Evolutionary conservation across 2,329 filamentous ascomycete genomes (phyloP).

Genomic region (Diplodia corticola): DNA sequence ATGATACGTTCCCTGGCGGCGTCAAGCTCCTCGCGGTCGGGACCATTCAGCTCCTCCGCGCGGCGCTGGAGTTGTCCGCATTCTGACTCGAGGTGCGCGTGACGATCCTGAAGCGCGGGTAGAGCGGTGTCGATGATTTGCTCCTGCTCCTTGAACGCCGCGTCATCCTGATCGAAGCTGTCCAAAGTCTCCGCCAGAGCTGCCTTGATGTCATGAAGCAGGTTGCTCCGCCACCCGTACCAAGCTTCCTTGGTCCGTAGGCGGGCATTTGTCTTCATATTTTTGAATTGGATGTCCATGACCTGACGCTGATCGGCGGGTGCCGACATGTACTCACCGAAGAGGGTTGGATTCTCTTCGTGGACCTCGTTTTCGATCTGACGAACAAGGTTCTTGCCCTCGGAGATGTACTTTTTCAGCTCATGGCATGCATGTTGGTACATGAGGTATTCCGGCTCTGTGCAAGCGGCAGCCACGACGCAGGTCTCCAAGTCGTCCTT

Average conservation of each 20-base stretch:
- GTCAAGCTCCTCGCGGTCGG: conserved; percentile 77
- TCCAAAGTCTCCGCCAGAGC: conserved; percentile 74
- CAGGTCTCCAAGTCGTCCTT: conserved; percentile 69
- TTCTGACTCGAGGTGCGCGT: conserved; percentile 63
- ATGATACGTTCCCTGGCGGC: conserved; percentile 69
- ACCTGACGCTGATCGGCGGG: conserved; percentile 77
- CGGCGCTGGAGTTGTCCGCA: conserved; percentile 67
- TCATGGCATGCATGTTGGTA: conserved; percentile 96
- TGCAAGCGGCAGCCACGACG: conserved; percentile 86
- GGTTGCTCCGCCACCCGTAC: conserved; percentile 96
- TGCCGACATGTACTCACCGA: conserved; percentile 87
- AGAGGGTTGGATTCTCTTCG: conserved; percentile 86
- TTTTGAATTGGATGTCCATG: conserved; percentile 97
- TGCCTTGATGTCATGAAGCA: conserved; percentile 78
- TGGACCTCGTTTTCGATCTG: conserved; percentile 88
- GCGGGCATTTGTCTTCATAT: conserved; percentile 89
- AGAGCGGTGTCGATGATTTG: conserved; percentile 66
- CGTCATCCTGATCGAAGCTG: conserved; percentile 74
- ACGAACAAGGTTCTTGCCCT: conserved; percentile 84
- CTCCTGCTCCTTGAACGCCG: conserved; percentile 66
- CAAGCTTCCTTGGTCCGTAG: conserved; percentile 92
- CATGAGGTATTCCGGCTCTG: conserved; percentile 86
- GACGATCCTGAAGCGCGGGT: conserved; percentile 63
- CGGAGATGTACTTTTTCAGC: conserved; percentile 93
- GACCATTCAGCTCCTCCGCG: conserved; percentile 74